phyloP scores from a whole-genome alignment of 2,329 filamentous ascomycete genomes.

The Diaporthe sp. region DNA sequence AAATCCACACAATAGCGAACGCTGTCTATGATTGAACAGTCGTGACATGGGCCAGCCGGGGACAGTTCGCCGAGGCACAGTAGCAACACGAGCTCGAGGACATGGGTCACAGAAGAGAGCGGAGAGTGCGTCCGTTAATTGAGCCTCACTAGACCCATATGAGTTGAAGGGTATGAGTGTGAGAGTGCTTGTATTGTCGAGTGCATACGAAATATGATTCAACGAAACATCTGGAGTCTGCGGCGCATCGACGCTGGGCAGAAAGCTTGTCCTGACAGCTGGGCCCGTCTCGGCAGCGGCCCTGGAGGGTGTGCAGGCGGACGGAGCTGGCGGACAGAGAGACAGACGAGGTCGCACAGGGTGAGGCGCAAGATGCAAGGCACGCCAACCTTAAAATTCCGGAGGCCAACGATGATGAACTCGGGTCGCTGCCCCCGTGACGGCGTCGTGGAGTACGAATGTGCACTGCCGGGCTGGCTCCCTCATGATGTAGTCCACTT shows the following conservation, averaged over 20 bases:
- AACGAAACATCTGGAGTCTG: background rate
- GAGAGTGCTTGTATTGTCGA: background rate
- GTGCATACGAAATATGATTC: background rate
- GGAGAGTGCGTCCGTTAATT: background rate
- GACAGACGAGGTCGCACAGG: background rate
- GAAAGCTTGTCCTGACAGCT: constrained; percentile 31
- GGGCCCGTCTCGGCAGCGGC: constrained; percentile 15
- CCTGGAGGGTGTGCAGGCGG: background rate
- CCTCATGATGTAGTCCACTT: background rate
- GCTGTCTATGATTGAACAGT: background rate
- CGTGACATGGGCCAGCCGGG: too few species aligned
- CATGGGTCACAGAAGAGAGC: background rate
- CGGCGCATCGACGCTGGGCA: constrained; percentile 4
- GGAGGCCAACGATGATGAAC: constrained; percentile 18
- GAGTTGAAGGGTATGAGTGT: background rate
- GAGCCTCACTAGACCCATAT: background rate
- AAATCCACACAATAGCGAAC: background rate
- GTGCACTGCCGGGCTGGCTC: constrained; percentile 24
- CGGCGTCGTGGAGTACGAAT: background rate
- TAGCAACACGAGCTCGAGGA: background rate
- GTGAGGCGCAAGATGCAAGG: constrained; percentile 23
- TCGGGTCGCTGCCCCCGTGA: background rate
- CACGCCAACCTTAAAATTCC: constrained; percentile 1
- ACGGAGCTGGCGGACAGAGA: background rate
- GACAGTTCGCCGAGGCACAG: background rate